Base-by-base conservation (phyloP, 345 rosid genomes). In the Sisymbrium irio region DNA sequence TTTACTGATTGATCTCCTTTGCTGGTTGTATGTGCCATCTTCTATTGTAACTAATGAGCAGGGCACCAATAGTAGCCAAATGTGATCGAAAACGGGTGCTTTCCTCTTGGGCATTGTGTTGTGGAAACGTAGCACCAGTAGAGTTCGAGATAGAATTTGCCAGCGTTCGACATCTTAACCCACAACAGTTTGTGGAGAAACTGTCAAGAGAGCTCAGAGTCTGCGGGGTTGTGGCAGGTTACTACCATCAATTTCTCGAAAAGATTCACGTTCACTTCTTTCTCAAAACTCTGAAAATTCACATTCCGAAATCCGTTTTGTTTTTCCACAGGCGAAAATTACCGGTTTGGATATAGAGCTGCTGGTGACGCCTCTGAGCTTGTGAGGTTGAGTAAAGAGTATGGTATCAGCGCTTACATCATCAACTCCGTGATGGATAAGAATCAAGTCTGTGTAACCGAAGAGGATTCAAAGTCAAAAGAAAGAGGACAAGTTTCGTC, bases 401-500 rank as follows among this genome's bases (percentile, higher is more conserved):
- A 82, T 17, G 89, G 87, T 17, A 75, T 91, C 56, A 71, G 76
- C 30, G 82, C 86, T 41, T 79, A 78, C 81, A 86, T 93, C 49
- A 86, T 91, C 65, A 82, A 83, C 58, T 82, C 96, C 15, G 89
- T 93, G 14, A 91, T 89, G 98, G 97, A 90, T 87, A 83, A 80
- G 82, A 84, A 84, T 57, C 88, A 84, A 78, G 78, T 68, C 42
- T 74, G 77, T 39, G 72, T 65, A 80, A 79, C 77, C 35, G 9
- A 44, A 7, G 82, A 87, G 67, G 46, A 54, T 15, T 42, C 64
- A 42, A 33, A 54, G 20, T 61, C 58, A 35, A 90, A 90, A 58
- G 93, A 88, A 72, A 88, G 76, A 82, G 93, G 93, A 9, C 97
- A 93, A 69, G 96, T 93, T 15, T 90, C 96, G 10, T 87, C 95